phyloP scores from a whole-genome alignment of 805 yeast genomes.

The Yamadazyma phyllophila region DNA sequence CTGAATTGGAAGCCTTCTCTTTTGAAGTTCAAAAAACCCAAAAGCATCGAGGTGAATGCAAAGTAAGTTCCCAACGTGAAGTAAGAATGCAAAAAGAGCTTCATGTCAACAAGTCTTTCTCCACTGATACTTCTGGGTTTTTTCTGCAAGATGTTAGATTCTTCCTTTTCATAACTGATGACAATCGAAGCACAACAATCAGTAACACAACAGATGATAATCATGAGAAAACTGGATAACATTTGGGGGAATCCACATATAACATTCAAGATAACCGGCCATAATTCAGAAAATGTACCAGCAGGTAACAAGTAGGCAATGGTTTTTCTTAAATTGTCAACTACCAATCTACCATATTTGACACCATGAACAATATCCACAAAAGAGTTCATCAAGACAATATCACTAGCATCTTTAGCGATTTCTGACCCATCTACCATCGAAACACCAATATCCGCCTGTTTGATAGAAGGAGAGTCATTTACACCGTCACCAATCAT shows the following conservation, averaged over 20 bases:
- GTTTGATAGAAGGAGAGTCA: slow-evolving; percentile 35
- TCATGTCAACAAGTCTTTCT: slow-evolving; percentile 40
- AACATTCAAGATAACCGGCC: slow-evolving; percentile 48
- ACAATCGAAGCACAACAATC: slow-evolving; percentile 46
- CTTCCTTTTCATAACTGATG: slow-evolving; percentile 44
- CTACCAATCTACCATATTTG: slow-evolving; percentile 44
- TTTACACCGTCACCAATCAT: slow-evolving; percentile 38
- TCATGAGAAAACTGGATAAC: slow-evolving; percentile 49
- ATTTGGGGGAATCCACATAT: slow-evolving; percentile 50
- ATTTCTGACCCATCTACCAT: slow-evolving; percentile 30
- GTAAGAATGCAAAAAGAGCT: slow-evolving; percentile 43
- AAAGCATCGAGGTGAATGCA: slow-evolving; percentile 39
- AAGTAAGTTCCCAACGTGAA: slow-evolving; percentile 41
- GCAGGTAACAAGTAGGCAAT: slow-evolving; percentile 52
- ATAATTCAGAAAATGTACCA: slow-evolving; percentile 49
- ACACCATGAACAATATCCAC: slow-evolving; percentile 33
- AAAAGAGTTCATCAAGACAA: slow-evolving; percentile 27
- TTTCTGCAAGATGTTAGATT: slow-evolving; percentile 39
- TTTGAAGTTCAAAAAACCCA: slow-evolving; percentile 37
- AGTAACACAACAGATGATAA: slow-evolving; percentile 48
- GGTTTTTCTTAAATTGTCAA: slow-evolving; percentile 48
- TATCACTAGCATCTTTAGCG: slow-evolving; percentile 39
- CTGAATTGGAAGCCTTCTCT: slow-evolving; percentile 35
- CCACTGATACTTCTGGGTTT: slow-evolving; percentile 42
- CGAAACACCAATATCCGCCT: slow-evolving; percentile 34